phyloP scores from a whole-genome alignment of 73 alveolate species.

The Stentor coeruleus region DNA sequence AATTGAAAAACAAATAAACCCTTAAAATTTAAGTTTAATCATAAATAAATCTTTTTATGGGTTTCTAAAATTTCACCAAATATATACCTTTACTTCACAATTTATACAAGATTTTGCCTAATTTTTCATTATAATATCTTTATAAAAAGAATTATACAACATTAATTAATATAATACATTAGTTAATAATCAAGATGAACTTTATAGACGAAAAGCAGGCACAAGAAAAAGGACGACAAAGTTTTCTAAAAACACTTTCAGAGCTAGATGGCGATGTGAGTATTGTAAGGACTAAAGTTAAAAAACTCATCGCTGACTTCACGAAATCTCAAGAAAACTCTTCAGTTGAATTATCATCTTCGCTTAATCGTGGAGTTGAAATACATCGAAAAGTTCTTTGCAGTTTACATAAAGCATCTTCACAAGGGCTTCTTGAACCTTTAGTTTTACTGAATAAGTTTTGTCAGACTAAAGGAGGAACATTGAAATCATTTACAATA shows the following conservation, averaged over 20 bases:
- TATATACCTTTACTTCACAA: too few relatives aligned
- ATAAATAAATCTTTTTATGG: too few relatives aligned
- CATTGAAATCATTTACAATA: not conserved
- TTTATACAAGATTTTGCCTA: too few relatives aligned
- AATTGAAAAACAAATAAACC: too few relatives aligned
- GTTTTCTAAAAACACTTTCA: not conserved
- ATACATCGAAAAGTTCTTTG: constrained; percentile 13
- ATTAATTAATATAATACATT: too few relatives aligned
- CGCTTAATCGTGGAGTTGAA: not conserved
- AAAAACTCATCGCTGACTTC: constrained; percentile 3
- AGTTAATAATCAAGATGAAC: too few relatives aligned
- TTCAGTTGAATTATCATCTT: not conserved
- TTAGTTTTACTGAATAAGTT: not conserved
- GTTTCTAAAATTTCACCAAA: too few relatives aligned
- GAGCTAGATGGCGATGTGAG: constrained; percentile 24
- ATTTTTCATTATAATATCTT: too few relatives aligned
- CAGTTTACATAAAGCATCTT: constrained; percentile 13
- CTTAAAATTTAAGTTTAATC: too few relatives aligned
- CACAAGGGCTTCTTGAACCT: constrained; percentile 3
- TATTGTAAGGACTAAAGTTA: not conserved
- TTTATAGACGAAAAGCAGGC: constrained; percentile 18
- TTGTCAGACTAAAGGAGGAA: not conserved
- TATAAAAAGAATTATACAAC: too few relatives aligned
- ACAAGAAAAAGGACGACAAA: not conserved
- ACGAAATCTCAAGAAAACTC: constrained; percentile 9